Percentiles rank a stretch among this genome's conserved stretches.
Conservation (phyloP, 148 eudicot species). For the Chenopodium album region DNA sequence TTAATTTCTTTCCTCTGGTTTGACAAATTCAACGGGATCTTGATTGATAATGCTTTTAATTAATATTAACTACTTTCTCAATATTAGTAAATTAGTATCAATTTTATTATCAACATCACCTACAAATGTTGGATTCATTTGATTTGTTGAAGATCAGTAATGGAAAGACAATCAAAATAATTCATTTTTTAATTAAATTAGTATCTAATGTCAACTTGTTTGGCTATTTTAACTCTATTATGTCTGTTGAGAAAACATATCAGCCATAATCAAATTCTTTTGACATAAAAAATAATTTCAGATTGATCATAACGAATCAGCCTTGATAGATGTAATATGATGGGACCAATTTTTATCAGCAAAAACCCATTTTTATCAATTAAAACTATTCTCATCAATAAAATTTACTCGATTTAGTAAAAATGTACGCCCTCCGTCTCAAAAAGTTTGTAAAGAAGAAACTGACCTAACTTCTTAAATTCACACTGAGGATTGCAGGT, state of each 20-base stretch:
- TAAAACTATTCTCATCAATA: too few species aligned
- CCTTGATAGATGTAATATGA: too few species aligned
- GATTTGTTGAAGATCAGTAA: not conserved
- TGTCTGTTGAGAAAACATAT: too few species aligned
- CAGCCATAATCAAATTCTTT: too few species aligned
- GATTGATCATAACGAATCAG: too few species aligned
- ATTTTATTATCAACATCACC: not conserved
- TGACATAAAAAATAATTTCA: too few species aligned
- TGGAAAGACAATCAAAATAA: too few species aligned
- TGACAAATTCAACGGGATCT: constrained; percentile 9
- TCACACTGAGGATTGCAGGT: not conserved
- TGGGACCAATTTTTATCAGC: too few species aligned
- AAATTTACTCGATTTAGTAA: not conserved
- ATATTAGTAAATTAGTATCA: not conserved
- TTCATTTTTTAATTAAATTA: not conserved
- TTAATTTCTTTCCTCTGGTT: not conserved
- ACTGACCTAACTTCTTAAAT: not conserved
- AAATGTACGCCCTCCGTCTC: too few species aligned
- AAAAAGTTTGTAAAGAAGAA: too few species aligned
- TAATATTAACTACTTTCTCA: not conserved
- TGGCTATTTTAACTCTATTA: not conserved
- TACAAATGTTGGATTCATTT: not conserved
- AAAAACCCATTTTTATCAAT: too few species aligned
- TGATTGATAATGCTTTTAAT: not conserved
- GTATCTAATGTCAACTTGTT: not conserved